phyloP scores from a whole-genome alignment of 108 stramenopile genomes.

The Chaetoceros tenuissimus region DNA sequence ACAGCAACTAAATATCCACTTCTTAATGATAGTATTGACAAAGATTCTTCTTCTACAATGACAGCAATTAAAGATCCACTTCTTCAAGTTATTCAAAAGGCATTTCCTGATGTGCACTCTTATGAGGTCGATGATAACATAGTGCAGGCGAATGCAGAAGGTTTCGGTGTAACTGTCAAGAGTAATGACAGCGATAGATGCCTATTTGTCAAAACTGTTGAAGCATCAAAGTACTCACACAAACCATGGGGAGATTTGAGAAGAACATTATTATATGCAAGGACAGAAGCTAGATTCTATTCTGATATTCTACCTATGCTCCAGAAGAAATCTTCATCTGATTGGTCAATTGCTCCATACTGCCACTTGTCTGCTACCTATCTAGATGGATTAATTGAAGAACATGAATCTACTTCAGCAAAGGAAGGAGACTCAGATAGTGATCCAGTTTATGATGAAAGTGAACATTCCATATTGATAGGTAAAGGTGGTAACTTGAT shows the following conservation, averaged over 20 bases:
- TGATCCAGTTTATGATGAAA: not conserved
- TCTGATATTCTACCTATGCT: conserved; percentile 17
- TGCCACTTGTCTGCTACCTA: conserved; percentile 9
- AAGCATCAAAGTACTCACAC: conserved; percentile 15
- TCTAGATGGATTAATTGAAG: conserved; percentile 19
- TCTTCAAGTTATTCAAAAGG: not conserved
- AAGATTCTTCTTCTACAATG: no score
- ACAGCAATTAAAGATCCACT: no score
- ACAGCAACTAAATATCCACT: no score
- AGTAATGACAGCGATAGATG: not conserved
- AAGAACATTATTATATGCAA: conserved; percentile 17
- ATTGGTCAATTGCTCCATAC: conserved; percentile 6
- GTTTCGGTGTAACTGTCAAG: not conserved
- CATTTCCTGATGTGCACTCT: not conserved
- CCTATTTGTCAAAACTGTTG: conserved; percentile 22
- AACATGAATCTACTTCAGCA: conserved; percentile 15
- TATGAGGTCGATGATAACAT: not conserved
- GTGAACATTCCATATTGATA: not conserved
- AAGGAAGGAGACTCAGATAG: not conserved
- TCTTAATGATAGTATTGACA: no score
- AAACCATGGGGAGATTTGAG: conserved; percentile 29
- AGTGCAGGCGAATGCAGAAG: conserved; percentile 6
- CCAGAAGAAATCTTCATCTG: not conserved
- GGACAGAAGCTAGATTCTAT: conserved; percentile 31
- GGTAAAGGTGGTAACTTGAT: no score